phyloP scores from a whole-genome alignment of 306 rosid species.

The Gleditsia sinensis region DNA sequence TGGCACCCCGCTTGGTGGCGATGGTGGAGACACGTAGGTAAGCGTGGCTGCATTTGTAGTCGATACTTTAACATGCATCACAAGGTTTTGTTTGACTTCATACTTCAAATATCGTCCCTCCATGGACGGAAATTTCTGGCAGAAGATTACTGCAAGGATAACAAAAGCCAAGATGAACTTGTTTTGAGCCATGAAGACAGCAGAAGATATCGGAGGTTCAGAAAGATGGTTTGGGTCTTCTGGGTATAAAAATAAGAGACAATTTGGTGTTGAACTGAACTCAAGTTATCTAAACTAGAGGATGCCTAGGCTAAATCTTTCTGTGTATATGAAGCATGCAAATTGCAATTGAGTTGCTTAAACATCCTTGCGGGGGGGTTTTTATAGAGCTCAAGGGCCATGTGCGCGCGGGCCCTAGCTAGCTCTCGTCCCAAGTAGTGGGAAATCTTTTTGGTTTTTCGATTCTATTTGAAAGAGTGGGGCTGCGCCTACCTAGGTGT shows the following conservation, averaged over 20 bases:
- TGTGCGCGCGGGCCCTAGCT: not conserved
- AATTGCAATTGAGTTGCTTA: conserved; percentile 13
- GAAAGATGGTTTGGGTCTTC: not conserved
- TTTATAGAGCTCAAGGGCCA: conserved; percentile 36
- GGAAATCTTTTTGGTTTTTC: conserved; percentile 1
- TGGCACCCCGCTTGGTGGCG: conserved; percentile 25
- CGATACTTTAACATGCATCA: not conserved
- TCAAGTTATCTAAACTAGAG: not conserved
- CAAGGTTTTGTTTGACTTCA: not conserved
- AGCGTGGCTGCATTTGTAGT: not conserved
- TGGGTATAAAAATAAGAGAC: not conserved
- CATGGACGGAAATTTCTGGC: not conserved
- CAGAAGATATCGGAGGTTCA: not conserved
- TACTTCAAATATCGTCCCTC: conserved; percentile 48
- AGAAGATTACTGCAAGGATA: conserved; percentile 34
- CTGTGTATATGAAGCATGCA: not conserved
- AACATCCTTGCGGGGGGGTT: not conserved
- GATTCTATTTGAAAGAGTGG: conserved; percentile 17
- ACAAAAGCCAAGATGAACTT: conserved; percentile 5
- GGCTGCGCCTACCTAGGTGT: not conserved
- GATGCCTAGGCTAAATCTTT: not conserved
- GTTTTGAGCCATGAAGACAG: conserved; percentile 42
- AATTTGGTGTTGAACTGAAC: not conserved
- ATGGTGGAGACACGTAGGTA: conserved; percentile 33
- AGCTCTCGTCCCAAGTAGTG: conserved; percentile 3